Evolutionary conservation across 371 early-diverging fungal genomes (phyloP).

Genomic region (Umbelopsis sp.): DNA sequence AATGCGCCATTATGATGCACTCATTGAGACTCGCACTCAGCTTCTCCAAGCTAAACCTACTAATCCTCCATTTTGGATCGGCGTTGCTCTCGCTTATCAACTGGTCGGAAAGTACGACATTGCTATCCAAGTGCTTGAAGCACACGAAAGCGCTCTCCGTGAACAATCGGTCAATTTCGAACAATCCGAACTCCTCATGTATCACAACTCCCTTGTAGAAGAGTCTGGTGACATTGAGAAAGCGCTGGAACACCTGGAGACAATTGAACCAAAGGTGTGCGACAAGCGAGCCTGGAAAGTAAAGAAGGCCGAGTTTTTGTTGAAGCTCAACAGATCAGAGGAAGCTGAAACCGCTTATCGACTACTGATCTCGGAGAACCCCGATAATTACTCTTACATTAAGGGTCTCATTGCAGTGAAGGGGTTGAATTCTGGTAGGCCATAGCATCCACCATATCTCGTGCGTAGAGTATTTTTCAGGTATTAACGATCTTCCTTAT

Average conservation of each 20-base stretch:
- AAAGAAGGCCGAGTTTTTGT: constrained; percentile 70
- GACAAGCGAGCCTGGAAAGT: constrained; percentile 77
- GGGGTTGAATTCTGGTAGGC: constrained; percentile 37
- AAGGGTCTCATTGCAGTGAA: constrained; percentile 64
- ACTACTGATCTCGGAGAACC: constrained; percentile 77
- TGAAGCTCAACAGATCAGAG: constrained; percentile 66
- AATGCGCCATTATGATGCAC: constrained; percentile 84
- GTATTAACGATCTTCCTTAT: too few relatives aligned
- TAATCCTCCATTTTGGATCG: constrained; percentile 82
- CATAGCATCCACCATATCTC: too few relatives aligned
- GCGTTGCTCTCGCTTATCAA: constrained; percentile 87
- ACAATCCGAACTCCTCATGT: constrained; percentile 79
- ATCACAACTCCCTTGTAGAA: constrained; percentile 77
- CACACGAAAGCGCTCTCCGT: constrained; percentile 75
- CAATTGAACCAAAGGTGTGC: constrained; percentile 70
- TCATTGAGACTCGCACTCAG: constrained; percentile 72
- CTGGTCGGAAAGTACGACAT: constrained; percentile 75
- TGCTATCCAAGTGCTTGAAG: constrained; percentile 71
- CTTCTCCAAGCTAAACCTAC: constrained; percentile 74
- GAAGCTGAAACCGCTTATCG: constrained; percentile 80
- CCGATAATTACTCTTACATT: constrained; percentile 77
- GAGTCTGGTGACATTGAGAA: constrained; percentile 75
- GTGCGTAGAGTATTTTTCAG: too few relatives aligned
- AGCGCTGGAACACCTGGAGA: constrained; percentile 78
- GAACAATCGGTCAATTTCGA: constrained; percentile 69